A percentile compares a stretch with the other conserved stretches of the same genome.
Evolutionary conservation across 1,139 yeast species (phyloP).

Genomic region (Suhomyces chickasaworum): DNA sequence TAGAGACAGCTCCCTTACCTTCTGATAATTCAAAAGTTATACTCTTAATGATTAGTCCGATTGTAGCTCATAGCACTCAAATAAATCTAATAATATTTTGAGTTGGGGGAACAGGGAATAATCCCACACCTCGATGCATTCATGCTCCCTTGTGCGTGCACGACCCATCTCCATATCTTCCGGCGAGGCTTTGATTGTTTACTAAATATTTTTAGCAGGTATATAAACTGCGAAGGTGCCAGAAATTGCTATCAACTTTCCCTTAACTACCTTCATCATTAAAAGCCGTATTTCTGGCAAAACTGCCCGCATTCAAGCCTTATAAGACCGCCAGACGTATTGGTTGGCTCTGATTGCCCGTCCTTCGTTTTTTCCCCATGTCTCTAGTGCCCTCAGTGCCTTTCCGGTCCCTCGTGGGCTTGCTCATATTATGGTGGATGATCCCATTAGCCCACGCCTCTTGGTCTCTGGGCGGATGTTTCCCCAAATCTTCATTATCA

Average conservation of each 20-base stretch:
- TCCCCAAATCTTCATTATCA: conserved; percentile 25
- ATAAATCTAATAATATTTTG: no score
- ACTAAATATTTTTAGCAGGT: conserved; percentile 13
- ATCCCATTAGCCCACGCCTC: conserved; percentile 17
- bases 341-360: conserved; percentile 5
- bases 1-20: no score
- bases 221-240: conserved; percentile 7
- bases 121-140: neutral
- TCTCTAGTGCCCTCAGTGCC: neutral
- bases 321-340: conserved; percentile 3
- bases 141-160: conserved; percentile 1
- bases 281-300: neutral
- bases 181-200: conserved; percentile 10
- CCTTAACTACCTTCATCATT: neutral
- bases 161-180: conserved; percentile 5
- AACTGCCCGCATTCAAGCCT: neutral
- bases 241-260: neutral
- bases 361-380: conserved; percentile 5
- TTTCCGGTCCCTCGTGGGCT: neutral
- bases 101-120: no score
- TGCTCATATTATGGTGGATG: conserved; percentile 5
- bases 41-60: no score
- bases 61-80: no score
- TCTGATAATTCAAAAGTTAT: no score
- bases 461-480: conserved; percentile 41